phyloP scores from a whole-genome alignment of 2,329 filamentous ascomycete species.

The Coniochaeta sp. region DNA sequence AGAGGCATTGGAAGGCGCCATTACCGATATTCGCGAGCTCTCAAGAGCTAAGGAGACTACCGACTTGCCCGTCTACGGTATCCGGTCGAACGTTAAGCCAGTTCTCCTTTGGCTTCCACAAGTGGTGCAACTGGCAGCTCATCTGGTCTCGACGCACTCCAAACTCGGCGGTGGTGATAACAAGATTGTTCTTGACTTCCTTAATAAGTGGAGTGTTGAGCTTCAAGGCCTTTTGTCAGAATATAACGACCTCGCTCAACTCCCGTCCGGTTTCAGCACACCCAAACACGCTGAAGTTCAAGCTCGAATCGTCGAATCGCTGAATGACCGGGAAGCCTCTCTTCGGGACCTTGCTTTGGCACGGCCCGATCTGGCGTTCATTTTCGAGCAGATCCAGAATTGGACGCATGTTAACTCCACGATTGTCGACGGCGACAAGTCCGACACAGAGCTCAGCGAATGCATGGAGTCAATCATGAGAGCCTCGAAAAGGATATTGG shows the following conservation, averaged over 20 bases:
- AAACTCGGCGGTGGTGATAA: constrained; percentile 52
- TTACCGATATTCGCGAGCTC: constrained; percentile 28
- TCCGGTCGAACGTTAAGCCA: constrained; percentile 17
- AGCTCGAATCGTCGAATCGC: constrained; percentile 23
- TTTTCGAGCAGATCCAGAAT: constrained; percentile 56
- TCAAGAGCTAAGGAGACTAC: constrained; percentile 10
- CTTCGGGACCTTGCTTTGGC: constrained; percentile 34
- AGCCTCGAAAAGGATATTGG: constrained; percentile 68
- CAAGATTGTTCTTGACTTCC: constrained; percentile 29
- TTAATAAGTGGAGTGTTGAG: constrained; percentile 42
- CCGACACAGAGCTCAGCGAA: constrained; percentile 21
- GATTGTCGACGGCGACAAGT: constrained; percentile 7
- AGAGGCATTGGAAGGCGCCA: constrained; percentile 26
- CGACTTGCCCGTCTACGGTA: constrained; percentile 6
- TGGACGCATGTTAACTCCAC: constrained; percentile 45
- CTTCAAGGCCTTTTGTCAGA: constrained; percentile 35
- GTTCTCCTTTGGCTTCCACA: constrained; percentile 55
- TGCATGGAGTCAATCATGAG: constrained; percentile 54
- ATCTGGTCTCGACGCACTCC: constrained; percentile 58
- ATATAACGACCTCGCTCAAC: constrained; percentile 31
- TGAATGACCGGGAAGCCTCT: constrained; percentile 28
- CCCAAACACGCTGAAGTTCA: constrained; percentile 24
- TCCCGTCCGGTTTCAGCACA: constrained; percentile 46
- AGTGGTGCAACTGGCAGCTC: constrained; percentile 55
- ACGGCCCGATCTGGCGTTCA: constrained; percentile 54